Conservation (phyloP, 2,329 filamentous ascomycete species). For the Cercospora canescens region DNA sequence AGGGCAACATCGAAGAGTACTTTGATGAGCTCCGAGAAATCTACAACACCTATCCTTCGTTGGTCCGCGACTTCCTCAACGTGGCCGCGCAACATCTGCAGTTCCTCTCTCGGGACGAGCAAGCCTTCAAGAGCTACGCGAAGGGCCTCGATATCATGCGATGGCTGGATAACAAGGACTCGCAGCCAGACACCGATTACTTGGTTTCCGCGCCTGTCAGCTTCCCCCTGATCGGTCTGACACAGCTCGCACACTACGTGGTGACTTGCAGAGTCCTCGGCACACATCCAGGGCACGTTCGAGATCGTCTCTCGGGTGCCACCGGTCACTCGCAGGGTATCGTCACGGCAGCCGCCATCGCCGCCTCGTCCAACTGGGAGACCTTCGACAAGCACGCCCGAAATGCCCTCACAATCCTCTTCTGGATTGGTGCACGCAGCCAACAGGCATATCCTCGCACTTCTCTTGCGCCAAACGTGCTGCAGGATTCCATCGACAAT, state of each 20-base stretch:
- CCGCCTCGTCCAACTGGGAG: constrained; percentile 90
- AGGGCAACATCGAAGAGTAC: constrained; percentile 99
- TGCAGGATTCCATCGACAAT: constrained; percentile 90
- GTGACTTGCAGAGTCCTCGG: constrained; percentile 92
- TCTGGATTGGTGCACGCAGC: constrained; percentile 97
- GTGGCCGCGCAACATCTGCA: constrained; percentile 85
- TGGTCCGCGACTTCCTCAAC: constrained; percentile 81
- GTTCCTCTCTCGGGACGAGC: constrained; percentile 75
- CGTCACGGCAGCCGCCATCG: constrained; percentile 87
- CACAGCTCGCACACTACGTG: constrained; percentile 93
- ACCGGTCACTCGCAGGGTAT: constrained; percentile 98
- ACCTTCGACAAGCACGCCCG: constrained; percentile 79
- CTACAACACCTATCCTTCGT: constrained; percentile 85
- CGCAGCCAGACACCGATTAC: constrained; percentile 92
- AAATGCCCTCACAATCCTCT: constrained; percentile 85
- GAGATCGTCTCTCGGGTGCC: constrained; percentile 80
- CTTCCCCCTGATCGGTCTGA: constrained; percentile 91
- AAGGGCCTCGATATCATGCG: constrained; percentile 95
- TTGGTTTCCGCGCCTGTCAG: constrained; percentile 93
- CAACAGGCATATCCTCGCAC: constrained; percentile 97
- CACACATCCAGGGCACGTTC: constrained; percentile 82
- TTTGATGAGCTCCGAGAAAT: constrained; percentile 95
- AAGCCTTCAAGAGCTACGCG: constrained; percentile 91
- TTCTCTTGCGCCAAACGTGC: constrained; percentile 83
- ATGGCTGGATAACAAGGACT: constrained; percentile 87